These are phyloP conservation scores for Toxicodendron radicans DNA, from an alignment of 345 rosid species.

Conservation along the genomic window DNA sequence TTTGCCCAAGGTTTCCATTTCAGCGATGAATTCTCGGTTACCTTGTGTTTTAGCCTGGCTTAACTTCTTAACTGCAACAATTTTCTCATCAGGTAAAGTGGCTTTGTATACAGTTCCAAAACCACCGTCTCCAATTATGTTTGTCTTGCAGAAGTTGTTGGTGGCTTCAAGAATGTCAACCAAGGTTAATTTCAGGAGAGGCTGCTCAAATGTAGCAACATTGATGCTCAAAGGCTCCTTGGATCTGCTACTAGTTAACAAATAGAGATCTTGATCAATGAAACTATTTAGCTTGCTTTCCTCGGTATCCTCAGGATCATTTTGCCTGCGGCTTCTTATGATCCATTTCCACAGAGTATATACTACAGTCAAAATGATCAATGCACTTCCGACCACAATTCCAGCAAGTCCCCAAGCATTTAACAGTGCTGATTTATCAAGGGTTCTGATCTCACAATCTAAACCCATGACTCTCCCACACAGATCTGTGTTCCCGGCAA, in stretches of 20 bases:
- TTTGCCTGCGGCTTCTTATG: constrained; percentile 32
- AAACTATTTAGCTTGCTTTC: constrained; percentile 56
- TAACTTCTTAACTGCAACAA: constrained; percentile 92
- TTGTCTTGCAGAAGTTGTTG: constrained; percentile 70
- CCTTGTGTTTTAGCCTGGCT: constrained; percentile 86
- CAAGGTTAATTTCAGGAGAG: constrained; percentile 69
- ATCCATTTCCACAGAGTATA: constrained; percentile 49
- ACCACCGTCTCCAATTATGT: constrained; percentile 91
- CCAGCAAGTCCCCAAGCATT: constrained; percentile 58
- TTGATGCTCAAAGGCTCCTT: constrained; percentile 89
- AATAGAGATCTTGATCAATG: constrained; percentile 54
- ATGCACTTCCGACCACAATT: constrained; percentile 38
- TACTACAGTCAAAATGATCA: constrained; percentile 35
- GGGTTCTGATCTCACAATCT: constrained; percentile 44
- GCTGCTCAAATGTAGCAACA: constrained; percentile 81
- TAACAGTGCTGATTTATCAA: constrained; percentile 31
- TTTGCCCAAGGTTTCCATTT: constrained; percentile 94
- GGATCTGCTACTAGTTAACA: constrained; percentile 68
- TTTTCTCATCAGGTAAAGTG: constrained; percentile 48
- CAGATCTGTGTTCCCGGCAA: constrained; percentile 62
- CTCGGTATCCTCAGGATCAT: constrained; percentile 48
- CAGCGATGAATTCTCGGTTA: constrained; percentile 83
- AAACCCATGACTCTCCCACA: constrained; percentile 50
- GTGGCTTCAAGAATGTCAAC: constrained; percentile 80
- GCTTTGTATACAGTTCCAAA: constrained; percentile 94